Percentiles rank a stretch among this genome's conserved stretches.
These are phyloP conservation scores for Erythrophleum ivorense DNA, from an alignment of 331 rosid genomes.

Conservation along the genomic window DNA sequence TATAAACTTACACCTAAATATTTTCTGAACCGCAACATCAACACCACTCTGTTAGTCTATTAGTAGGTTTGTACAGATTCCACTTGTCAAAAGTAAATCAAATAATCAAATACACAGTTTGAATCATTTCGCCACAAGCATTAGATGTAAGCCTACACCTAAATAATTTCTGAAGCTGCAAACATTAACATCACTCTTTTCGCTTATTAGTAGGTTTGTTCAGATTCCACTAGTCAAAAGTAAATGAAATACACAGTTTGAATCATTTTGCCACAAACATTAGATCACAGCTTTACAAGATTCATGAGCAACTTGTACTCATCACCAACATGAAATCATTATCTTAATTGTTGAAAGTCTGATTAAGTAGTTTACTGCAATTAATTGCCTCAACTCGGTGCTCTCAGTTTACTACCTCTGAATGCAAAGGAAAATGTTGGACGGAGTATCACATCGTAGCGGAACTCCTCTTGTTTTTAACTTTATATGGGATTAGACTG, in stretches of 20 bases:
- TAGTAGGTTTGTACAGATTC: neutral
- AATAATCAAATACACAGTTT: too few relatives aligned
- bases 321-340: neutral
- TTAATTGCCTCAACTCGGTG: neutral
- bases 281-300: neutral
- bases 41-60: neutral
- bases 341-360: neutral
- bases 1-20: neutral
- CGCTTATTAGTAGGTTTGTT: neutral
- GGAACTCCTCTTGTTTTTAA: neutral
- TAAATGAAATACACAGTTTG: neutral
- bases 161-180: neutral
- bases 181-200: neutral
- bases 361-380: neutral
- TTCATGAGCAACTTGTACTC: neutral
- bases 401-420: neutral
- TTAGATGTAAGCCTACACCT: neutral
- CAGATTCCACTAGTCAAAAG: neutral
- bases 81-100: neutral
- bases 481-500: conserved; percentile 1
- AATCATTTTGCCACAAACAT: neutral
- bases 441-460: conserved; percentile 6
- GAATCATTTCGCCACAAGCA: too few relatives aligned
- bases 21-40: conserved; percentile 1
- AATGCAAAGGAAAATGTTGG: neutral